Conservation (phyloP, 1,139 yeast species). For the Tardiomyces depauwii region DNA sequence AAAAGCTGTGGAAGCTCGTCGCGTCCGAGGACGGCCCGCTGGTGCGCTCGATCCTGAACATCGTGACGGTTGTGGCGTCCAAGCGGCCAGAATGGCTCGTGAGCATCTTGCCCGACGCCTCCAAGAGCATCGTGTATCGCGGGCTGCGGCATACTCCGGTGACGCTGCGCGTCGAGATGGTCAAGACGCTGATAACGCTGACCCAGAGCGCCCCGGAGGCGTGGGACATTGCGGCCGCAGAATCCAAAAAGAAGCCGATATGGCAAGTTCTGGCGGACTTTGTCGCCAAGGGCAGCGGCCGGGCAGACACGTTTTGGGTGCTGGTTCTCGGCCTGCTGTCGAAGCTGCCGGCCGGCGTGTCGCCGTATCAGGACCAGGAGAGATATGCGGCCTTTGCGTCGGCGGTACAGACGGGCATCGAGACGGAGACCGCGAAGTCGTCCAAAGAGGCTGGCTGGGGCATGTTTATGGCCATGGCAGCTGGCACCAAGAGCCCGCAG, state of each 20-base stretch:
- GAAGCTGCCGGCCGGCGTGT: not conserved
- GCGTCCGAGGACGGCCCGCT: constrained; percentile 16
- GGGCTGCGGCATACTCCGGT: not conserved
- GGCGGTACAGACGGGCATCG: not conserved
- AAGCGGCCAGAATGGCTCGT: constrained; percentile 11
- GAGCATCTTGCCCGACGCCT: constrained; percentile 13
- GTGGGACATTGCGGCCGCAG: not conserved
- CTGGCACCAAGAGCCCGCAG: not conserved
- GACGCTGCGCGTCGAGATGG: not conserved
- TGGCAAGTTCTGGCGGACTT: not conserved
- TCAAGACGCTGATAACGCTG: not conserved
- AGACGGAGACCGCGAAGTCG: not conserved
- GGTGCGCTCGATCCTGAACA: constrained; percentile 12
- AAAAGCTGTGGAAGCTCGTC: constrained; percentile 20
- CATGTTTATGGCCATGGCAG: not conserved
- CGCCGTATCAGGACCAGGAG: not conserved
- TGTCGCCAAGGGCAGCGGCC: not conserved
- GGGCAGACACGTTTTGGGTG: not conserved
- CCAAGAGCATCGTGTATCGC: constrained; percentile 14
- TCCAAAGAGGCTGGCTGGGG: not conserved
- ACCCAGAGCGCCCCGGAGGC: not conserved
- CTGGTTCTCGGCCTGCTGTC: not conserved
- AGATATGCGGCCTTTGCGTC: not conserved
- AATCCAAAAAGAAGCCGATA: not conserved
- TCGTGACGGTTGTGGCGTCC: constrained; percentile 7